A percentile compares a stretch with the other conserved stretches of the same genome.
These are phyloP conservation scores for Tylopilus intermedius DNA, from an alignment of 768 basidiomycete genomes.

Conservation along the genomic window DNA sequence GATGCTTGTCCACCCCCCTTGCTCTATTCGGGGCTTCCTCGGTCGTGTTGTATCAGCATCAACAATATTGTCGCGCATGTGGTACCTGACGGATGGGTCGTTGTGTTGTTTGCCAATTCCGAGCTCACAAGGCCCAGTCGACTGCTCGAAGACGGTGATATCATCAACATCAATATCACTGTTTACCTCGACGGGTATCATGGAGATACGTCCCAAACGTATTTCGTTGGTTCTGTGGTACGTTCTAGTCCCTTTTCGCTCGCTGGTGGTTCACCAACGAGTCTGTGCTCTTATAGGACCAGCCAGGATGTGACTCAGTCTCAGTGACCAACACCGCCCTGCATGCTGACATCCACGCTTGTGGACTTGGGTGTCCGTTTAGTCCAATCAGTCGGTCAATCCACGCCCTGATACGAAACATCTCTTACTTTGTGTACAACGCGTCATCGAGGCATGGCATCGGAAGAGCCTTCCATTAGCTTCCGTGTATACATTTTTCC, in stretches of 20 bases:
- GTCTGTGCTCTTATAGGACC: conserved; percentile 47
- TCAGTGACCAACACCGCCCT: conserved; percentile 59
- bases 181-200: conserved; percentile 81
- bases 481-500: conserved; percentile 68
- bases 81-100: conserved; percentile 82
- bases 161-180: conserved; percentile 86
- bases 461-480: conserved; percentile 70
- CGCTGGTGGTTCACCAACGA: neutral
- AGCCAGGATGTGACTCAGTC: conserved; percentile 62
- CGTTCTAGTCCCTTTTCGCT: conserved; percentile 14
- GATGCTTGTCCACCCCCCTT: conserved; percentile 87
- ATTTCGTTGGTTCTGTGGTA: conserved; percentile 76
- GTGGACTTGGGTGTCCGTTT: conserved; percentile 69
- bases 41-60: conserved; percentile 59
- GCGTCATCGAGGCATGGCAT: conserved; percentile 88
- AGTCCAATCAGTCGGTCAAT: conserved; percentile 70
- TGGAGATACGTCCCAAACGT: conserved; percentile 85
- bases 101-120: neutral
- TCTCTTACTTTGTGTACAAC: conserved; percentile 55
- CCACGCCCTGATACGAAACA: conserved; percentile 39
- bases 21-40: conserved; percentile 55
- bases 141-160: conserved; percentile 74
- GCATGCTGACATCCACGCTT: conserved; percentile 63
- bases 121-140: conserved; percentile 49
- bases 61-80: conserved; percentile 88